phyloP scores from a whole-genome alignment of 2,329 filamentous ascomycete genomes.

The Fusarium sterilihyphosum region DNA sequence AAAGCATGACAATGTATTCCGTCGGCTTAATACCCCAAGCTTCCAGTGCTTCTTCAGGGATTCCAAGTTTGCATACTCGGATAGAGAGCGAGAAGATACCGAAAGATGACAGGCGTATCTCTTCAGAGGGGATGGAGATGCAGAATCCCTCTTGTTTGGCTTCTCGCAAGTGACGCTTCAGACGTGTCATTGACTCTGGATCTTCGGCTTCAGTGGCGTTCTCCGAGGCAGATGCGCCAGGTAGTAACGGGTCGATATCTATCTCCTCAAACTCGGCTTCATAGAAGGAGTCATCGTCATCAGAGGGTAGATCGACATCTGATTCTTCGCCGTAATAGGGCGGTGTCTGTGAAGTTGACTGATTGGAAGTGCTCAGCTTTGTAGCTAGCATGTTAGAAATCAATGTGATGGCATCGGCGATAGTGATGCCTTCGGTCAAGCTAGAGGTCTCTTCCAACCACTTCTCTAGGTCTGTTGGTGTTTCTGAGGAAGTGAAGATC shows the following conservation, averaged over 20 bases:
- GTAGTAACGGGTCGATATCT: conserved; percentile 26
- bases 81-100: conserved; percentile 72
- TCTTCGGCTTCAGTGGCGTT: background rate
- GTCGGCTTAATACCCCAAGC: conserved; percentile 76
- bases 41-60: conserved; percentile 78
- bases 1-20: conserved; percentile 79
- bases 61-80: conserved; percentile 73
- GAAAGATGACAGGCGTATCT: conserved; percentile 52
- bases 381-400: conserved; percentile 26
- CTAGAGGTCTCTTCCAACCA: conserved; percentile 54
- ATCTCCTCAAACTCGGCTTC: conserved; percentile 30
- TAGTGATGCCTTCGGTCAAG: conserved; percentile 46
- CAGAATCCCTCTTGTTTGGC: conserved; percentile 75
- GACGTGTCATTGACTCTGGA: conserved; percentile 2
- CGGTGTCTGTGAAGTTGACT: background rate
- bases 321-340: background rate
- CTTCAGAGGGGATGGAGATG: conserved; percentile 68
- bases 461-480: conserved; percentile 52
- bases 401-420: conserved; percentile 29
- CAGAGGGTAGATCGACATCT: conserved; percentile 16
- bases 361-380: conserved; percentile 10
- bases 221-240: background rate
- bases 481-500: conserved; percentile 55
- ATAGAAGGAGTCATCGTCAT: conserved; percentile 13
- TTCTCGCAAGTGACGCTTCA: conserved; percentile 54